Percentiles rank a stretch among this genome's conserved stretches.
Evolutionary conservation across 345 rosid genomes (phyloP).

Genomic region (Gynandropsis gynandra): DNA sequence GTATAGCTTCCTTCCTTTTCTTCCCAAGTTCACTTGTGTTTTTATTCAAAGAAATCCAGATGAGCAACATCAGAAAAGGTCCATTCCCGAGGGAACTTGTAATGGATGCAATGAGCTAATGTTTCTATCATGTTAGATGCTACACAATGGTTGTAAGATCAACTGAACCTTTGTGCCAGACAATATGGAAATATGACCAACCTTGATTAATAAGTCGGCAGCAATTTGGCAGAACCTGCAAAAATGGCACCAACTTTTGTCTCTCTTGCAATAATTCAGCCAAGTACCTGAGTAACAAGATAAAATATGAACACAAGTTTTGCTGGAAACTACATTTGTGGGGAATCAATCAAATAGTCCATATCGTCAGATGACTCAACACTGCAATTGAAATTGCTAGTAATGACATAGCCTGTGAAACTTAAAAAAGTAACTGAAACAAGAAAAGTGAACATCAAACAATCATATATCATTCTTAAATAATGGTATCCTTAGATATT

Average conservation of each 20-base stretch:
- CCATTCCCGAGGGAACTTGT: too few relatives aligned
- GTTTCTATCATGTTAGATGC: too few relatives aligned
- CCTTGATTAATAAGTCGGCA: constrained; percentile 80
- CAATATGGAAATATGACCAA: constrained; percentile 14
- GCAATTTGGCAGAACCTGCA: constrained; percentile 63
- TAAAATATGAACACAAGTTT: constrained; percentile 6
- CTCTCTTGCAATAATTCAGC: constrained; percentile 80
- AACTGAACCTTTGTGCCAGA: not conserved
- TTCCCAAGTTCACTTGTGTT: too few relatives aligned
- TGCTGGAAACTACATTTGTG: too few relatives aligned
- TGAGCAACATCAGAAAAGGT: too few relatives aligned
- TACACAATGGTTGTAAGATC: too few relatives aligned
- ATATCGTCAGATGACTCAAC: not conserved
- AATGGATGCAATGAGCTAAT: too few relatives aligned
- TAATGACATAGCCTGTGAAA: not conserved
- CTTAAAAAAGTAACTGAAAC: not conserved
- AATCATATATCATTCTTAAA: not conserved
- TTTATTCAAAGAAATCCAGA: too few relatives aligned
- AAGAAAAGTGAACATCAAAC: not conserved
- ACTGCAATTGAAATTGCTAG: not conserved
- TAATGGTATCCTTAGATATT: too few relatives aligned
- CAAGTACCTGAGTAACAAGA: constrained; percentile 59
- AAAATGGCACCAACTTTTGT: constrained; percentile 70
- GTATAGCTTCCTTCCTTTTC: too few relatives aligned
- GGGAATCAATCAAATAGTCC: constrained; percentile 4